Conservation (phyloP, 176 grass and related monocot genomes). For the Carex parvula region DNA sequence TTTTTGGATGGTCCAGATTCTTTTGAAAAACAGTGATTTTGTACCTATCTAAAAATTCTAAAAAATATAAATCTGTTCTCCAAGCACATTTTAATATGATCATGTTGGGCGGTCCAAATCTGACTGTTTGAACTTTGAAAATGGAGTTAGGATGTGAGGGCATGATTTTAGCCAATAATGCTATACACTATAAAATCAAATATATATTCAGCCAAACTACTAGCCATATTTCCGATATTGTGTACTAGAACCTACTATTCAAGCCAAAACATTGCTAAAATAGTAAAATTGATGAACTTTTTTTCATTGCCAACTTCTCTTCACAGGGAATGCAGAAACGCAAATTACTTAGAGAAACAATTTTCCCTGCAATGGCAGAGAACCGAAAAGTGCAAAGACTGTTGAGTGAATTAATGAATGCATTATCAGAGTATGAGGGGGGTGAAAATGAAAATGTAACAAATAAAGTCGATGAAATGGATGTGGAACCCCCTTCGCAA, state of each 20-base stretch:
- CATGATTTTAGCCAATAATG: background rate
- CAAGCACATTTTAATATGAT: too few species aligned
- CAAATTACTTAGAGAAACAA: slow-evolving; percentile 72
- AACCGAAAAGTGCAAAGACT: slow-evolving; percentile 91
- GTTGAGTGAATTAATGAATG: slow-evolving; percentile 89
- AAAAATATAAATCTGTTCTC: too few species aligned
- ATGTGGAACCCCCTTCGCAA: slow-evolving; percentile 10
- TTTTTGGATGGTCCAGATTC: too few species aligned
- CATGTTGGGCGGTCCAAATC: too few species aligned
- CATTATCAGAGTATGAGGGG: slow-evolving; percentile 58
- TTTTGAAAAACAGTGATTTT: too few species aligned
- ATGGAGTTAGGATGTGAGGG: too few species aligned
- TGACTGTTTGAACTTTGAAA: too few species aligned
- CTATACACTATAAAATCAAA: background rate
- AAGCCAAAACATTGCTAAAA: background rate
- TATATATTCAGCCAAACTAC: background rate
- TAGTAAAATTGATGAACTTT: background rate
- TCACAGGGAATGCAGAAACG: slow-evolving; percentile 92
- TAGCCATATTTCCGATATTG: background rate
- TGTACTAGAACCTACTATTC: background rate
- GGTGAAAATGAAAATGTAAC: slow-evolving; percentile 33
- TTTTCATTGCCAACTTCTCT: background rate
- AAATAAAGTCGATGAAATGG: slow-evolving; percentile 35
- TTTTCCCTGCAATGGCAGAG: slow-evolving; percentile 81
- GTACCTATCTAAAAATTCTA: too few species aligned